A percentile compares a stretch with the other conserved stretches of the same genome.
phyloP scores from a whole-genome alignment of 352 stramenopile species.

The Pythium rishiriense region DNA sequence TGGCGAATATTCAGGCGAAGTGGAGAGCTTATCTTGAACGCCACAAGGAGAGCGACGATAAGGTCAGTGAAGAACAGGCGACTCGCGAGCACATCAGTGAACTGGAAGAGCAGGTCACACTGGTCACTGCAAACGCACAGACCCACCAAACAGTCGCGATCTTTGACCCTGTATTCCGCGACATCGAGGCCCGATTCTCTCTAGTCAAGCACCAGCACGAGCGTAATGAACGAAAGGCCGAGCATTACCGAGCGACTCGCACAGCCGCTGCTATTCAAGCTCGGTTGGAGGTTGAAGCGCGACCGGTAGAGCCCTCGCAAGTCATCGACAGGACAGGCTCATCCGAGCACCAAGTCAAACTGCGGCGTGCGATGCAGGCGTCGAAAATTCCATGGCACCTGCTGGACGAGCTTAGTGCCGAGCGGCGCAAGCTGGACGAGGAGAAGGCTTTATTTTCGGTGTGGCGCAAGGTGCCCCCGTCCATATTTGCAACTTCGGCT shows the following conservation, averaged over 20 bases:
- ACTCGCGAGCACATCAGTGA: slow-evolving; percentile 17
- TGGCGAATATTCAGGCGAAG: slow-evolving; percentile 55
- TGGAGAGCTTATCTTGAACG: slow-evolving; percentile 38
- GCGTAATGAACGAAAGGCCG: slow-evolving; percentile 7
- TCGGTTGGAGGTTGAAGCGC: background rate
- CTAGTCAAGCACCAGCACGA: slow-evolving; percentile 37
- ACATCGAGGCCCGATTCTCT: slow-evolving; percentile 50
- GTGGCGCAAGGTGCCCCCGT: slow-evolving; percentile 38
- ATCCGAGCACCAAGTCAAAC: slow-evolving; percentile 16
- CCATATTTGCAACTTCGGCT: slow-evolving; percentile 18
- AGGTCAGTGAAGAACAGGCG: slow-evolving; percentile 27
- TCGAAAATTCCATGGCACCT: slow-evolving; percentile 73
- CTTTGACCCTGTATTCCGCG: slow-evolving; percentile 63
- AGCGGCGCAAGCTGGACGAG: slow-evolving; percentile 44
- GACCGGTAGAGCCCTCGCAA: background rate
- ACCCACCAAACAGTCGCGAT: slow-evolving; percentile 62
- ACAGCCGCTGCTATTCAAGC: background rate
- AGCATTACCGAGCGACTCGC: background rate
- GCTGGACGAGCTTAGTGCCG: slow-evolving; percentile 57
- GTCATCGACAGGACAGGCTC: background rate
- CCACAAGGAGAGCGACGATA: background rate
- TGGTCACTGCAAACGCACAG: slow-evolving; percentile 45
- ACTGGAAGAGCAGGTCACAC: slow-evolving; percentile 47
- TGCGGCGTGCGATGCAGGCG: slow-evolving; percentile 34
- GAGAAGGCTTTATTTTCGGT: slow-evolving; percentile 66